A percentile compares a stretch with the other conserved stretches of the same genome.
phyloP scores from a whole-genome alignment of 352 stramenopile species.

The Globisporangium carolinianum region DNA sequence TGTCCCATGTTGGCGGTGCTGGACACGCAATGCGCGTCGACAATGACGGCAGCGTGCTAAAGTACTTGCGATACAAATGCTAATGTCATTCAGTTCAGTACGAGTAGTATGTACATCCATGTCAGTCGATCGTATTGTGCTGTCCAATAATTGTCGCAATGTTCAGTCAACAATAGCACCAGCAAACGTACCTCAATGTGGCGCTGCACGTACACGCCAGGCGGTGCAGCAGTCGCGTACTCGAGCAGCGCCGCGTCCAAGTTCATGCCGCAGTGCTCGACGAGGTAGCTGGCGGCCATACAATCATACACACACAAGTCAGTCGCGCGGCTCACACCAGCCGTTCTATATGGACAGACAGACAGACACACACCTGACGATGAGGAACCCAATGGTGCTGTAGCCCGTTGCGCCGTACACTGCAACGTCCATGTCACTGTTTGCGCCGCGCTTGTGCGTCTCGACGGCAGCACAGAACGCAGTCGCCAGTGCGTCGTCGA shows the following conservation, averaged over 20 bases:
- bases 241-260: conserved; percentile 63
- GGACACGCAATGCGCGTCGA: conserved; percentile 39
- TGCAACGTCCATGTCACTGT: conserved; percentile 72
- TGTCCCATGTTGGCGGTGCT: conserved; percentile 59
- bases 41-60: conserved; percentile 49
- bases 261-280: conserved; percentile 56
- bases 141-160: no score
- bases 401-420: conserved; percentile 60
- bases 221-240: conserved; percentile 39
- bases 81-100: neutral
- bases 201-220: conserved; percentile 58
- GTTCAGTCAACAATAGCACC: no score
- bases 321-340: no score
- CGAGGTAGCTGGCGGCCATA: conserved; percentile 35
- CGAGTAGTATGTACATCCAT: no score
- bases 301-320: no score
- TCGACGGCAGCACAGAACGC: conserved; percentile 56
- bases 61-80: conserved; percentile 80
- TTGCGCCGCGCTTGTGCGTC: conserved; percentile 48
- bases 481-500: conserved; percentile 45
- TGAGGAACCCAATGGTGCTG: conserved; percentile 69
- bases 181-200: conserved; percentile 49
- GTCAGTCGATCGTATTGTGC: neutral
- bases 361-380: conserved; percentile 42
- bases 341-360: no score